Percentiles rank a stretch among this genome's conserved stretches.
Conservation (phyloP, 2,329 filamentous ascomycete genomes). For the Claviceps capensis region DNA sequence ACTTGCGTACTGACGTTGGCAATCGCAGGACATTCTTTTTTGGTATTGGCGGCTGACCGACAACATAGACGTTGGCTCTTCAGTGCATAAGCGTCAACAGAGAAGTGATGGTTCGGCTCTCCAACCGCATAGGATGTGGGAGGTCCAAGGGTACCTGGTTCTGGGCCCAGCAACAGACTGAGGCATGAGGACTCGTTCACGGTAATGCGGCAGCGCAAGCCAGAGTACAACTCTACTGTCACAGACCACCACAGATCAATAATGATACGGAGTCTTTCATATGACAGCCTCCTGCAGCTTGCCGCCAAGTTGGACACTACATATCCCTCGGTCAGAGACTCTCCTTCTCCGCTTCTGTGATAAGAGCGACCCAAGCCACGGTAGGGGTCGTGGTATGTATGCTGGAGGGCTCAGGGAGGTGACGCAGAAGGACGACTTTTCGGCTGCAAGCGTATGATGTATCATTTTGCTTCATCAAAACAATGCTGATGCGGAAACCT, state of each 20-base stretch:
- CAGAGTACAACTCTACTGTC: too few species aligned
- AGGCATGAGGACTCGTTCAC: too few species aligned
- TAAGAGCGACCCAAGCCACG: too few species aligned
- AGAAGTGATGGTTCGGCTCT: background rate
- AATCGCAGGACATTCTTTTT: background rate
- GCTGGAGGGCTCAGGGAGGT: background rate
- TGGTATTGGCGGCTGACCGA: background rate
- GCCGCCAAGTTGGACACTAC: too few species aligned
- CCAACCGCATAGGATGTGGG: background rate
- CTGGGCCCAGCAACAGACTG: background rate
- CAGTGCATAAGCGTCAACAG: background rate
- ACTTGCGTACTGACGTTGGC: background rate
- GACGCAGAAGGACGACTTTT: background rate
- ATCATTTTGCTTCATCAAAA: background rate
- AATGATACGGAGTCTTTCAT: too few species aligned
- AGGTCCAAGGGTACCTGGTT: background rate
- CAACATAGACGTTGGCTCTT: background rate
- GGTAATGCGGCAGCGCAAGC: too few species aligned
- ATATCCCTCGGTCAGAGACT: too few species aligned
- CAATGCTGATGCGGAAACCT: background rate
- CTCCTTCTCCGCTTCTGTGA: too few species aligned
- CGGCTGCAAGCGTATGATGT: background rate
- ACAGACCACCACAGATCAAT: too few species aligned
- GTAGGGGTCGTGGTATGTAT: too few species aligned
- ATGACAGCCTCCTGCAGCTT: too few species aligned